Evolutionary conservation across 495 filamentous ascomycete species (phyloP).

Genomic region (Jackrogersella multiformis): DNA sequence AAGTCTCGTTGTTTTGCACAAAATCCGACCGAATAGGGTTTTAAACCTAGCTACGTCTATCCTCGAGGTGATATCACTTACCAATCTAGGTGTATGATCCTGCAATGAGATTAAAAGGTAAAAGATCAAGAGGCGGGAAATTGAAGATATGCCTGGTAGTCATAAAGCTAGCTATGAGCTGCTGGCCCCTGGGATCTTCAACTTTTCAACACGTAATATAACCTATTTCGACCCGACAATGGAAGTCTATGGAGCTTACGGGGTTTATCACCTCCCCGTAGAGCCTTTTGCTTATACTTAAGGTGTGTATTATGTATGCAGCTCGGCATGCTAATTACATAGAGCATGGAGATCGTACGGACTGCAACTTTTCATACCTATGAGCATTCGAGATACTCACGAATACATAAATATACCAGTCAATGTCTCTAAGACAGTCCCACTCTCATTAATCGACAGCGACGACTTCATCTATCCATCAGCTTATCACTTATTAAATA

Average conservation of each 20-base stretch:
- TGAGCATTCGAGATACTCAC: neutral
- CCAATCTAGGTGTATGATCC: no score
- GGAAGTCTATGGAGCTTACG: neutral
- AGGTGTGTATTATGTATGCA: neutral
- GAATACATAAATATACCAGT: constrained; percentile 21
- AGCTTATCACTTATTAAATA: constrained; percentile 4
- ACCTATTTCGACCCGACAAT: constrained; percentile 19
- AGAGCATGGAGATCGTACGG: neutral
- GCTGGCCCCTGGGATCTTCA: constrained; percentile 2
- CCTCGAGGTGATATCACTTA: no score
- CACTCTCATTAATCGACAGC: neutral
- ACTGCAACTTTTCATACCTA: neutral
- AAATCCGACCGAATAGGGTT: no score
- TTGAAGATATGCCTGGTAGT: neutral
- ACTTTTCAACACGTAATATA: constrained; percentile 31
- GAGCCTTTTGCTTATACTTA: constrained; percentile 17
- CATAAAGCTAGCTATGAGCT: neutral
- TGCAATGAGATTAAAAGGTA: no score
- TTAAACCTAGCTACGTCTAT: no score
- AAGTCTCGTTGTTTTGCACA: no score
- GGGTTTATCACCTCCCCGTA: neutral
- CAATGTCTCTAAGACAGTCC: neutral
- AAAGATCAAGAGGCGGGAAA: neutral
- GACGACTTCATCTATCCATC: constrained; percentile 2
- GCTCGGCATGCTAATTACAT: neutral